These are phyloP conservation scores for Catunica adiposa DNA, from an alignment of 2,329 filamentous ascomycete species.

Conservation along the genomic window DNA sequence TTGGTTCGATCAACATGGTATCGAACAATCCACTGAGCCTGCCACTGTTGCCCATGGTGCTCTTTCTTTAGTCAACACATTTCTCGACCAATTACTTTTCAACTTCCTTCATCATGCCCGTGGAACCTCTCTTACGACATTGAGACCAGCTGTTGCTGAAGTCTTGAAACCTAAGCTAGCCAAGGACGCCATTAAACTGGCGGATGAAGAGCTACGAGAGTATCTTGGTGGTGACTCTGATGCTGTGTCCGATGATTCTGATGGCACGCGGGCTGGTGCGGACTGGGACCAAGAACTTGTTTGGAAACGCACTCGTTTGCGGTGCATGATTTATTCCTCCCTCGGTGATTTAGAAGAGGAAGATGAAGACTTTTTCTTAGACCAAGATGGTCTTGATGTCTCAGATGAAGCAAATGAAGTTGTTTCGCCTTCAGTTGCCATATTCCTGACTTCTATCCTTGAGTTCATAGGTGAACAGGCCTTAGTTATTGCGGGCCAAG, in stretches of 20 bases:
- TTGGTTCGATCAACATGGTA: conserved; percentile 52
- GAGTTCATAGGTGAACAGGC: conserved; percentile 90
- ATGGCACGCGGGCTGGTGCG: conserved; percentile 15
- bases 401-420: conserved; percentile 45
- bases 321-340: conserved; percentile 97
- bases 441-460: conserved; percentile 86
- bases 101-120: conserved; percentile 69
- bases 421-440: conserved; percentile 80
- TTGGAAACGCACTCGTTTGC: conserved; percentile 82
- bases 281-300: conserved; percentile 83
- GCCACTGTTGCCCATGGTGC: conserved; percentile 58
- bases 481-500: conserved; percentile 71
- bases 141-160: conserved; percentile 70
- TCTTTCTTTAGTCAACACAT: conserved; percentile 68
- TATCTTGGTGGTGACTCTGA: conserved; percentile 68
- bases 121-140: conserved; percentile 56
- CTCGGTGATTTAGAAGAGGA: conserved; percentile 95
- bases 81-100: conserved; percentile 85
- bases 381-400: conserved; percentile 56
- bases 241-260: conserved; percentile 20
- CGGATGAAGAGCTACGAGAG: conserved; percentile 74
- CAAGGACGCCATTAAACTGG: conserved; percentile 64
- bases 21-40: conserved; percentile 48
- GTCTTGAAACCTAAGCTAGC: conserved; percentile 82
- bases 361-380: conserved; percentile 79